Base-by-base conservation (phyloP, 129 eudicot species). In the Flaveria sonorensis region DNA sequence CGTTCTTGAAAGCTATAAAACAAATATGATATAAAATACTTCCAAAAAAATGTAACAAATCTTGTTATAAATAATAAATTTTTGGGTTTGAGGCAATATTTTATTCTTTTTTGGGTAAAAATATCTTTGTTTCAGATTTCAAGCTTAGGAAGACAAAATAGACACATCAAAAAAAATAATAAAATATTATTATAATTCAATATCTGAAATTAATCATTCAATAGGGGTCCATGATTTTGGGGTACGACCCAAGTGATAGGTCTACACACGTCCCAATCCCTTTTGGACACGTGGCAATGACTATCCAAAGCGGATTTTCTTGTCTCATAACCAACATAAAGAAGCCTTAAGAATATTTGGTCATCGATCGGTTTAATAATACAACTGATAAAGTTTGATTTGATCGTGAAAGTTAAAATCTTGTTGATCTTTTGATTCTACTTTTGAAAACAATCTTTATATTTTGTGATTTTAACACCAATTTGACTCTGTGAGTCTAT, bases 161-260 rank as follows among this genome's bases (percentile, higher is more conserved):
- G 57, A 62, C 65, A 57, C 72, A 71, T 65, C 82, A 79, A 71
- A 36, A 20, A 11, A 16, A 72, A 43, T 16, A 24, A 24, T 14
- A 12, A 42, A 13, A 24, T 2, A 74, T 76, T 55, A 69, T 77
- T 69, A 60, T 46, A 18, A 57, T 10, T 77, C 24, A 39, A 66
- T 39, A 39, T 67, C 18, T 46, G 75, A 52, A 68, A 46, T 26
- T 60, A 79, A 71, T 78, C 72, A 79, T 79, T 71, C 55, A 70
- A 2, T 36, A 14, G 18, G 71, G 82, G 82, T 70, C 82, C 82
- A 60, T 78, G 52, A 47, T 47, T 79, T 77, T 48, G 7, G 77
- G 82, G 77, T 61, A 71, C 32, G 77, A 71, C 50, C 72, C 72
- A 50, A 71, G 67, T 61, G 82, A 48, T 79, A 71, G 66, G 72